These are phyloP conservation scores for Psidium guajava DNA, from an alignment of 345 rosid genomes.

Conservation along the genomic window DNA sequence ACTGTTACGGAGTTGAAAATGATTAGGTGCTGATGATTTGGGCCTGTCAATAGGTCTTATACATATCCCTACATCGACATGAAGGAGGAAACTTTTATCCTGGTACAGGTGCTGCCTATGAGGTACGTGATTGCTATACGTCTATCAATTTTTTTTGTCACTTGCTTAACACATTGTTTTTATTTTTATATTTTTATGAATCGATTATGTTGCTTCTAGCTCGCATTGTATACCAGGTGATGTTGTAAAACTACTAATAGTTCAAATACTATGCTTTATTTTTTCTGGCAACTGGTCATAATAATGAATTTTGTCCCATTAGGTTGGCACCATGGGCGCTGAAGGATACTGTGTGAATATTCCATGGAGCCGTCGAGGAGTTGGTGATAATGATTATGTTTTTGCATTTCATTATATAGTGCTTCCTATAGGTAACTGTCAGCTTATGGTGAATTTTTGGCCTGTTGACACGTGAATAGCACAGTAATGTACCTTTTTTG, in stretches of 20 bases:
- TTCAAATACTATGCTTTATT: neutral
- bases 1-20: neutral
- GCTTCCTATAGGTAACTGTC: constrained; percentile 76
- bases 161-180: neutral
- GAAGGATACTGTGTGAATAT: constrained; percentile 92
- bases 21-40: neutral
- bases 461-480: neutral
- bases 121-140: constrained; percentile 31
- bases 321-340: constrained; percentile 84
- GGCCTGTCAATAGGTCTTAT: constrained; percentile 47
- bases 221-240: neutral
- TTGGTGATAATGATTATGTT: constrained; percentile 88
- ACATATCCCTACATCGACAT: constrained; percentile 85
- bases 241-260: neutral
- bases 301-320: constrained; percentile 5
- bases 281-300: neutral
- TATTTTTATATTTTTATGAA: neutral
- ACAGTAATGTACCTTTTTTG: neutral
- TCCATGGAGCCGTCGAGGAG: constrained; percentile 97
- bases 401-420: constrained; percentile 86
- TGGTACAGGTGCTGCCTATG: constrained; percentile 80
- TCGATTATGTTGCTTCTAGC: neutral
- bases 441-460: neutral
- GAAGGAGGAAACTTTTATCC: constrained; percentile 90
- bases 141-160: neutral